These are phyloP conservation scores for Plasmodium blacklocki DNA, from an alignment of 169 alveolate species.

Conservation along the genomic window DNA sequence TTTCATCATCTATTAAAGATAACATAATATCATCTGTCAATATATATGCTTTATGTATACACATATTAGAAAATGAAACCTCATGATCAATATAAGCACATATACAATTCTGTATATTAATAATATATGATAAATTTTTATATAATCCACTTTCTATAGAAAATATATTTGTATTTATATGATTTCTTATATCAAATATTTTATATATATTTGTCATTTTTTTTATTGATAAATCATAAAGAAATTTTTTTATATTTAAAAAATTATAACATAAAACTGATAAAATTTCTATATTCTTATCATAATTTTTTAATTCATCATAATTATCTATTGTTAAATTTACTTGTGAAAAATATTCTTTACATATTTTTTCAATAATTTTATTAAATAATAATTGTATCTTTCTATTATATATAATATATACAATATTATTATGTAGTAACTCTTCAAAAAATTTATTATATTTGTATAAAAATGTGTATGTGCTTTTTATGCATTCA, in stretches of 20 bases:
- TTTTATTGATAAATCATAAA: slow-evolving; percentile 13
- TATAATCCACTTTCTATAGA: slow-evolving; percentile 31
- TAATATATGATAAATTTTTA: slow-evolving; percentile 61
- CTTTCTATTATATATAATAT: slow-evolving; percentile 70
- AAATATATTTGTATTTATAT: slow-evolving; percentile 53
- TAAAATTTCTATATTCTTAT: slow-evolving; percentile 61
- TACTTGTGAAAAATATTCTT: slow-evolving; percentile 11
- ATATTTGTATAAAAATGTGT: slow-evolving; percentile 32
- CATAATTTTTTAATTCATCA: slow-evolving; percentile 66
- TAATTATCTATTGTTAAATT: slow-evolving; percentile 17
- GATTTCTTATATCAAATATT: slow-evolving; percentile 25
- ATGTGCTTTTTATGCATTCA: slow-evolving; percentile 57
- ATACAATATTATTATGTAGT: slow-evolving; percentile 33
- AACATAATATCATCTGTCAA: slow-evolving; percentile 71
- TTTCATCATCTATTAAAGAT: slow-evolving; percentile 35
- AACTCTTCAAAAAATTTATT: slow-evolving; percentile 42
- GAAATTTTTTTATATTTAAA: slow-evolving; percentile 37
- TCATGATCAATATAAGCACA: slow-evolving; percentile 65
- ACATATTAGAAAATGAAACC: slow-evolving; percentile 23
- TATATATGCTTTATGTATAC: slow-evolving; percentile 64
- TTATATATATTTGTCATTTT: slow-evolving; percentile 22
- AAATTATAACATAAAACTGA: slow-evolving; percentile 63
- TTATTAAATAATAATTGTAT: slow-evolving; percentile 44
- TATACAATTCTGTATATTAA: slow-evolving; percentile 35
- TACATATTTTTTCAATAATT: slow-evolving; percentile 19